Evolutionary conservation across 2,329 filamentous ascomycete species (phyloP), one percentile per base, ranked within the genome.

Genomic region (Cercospora sp.): DNA sequence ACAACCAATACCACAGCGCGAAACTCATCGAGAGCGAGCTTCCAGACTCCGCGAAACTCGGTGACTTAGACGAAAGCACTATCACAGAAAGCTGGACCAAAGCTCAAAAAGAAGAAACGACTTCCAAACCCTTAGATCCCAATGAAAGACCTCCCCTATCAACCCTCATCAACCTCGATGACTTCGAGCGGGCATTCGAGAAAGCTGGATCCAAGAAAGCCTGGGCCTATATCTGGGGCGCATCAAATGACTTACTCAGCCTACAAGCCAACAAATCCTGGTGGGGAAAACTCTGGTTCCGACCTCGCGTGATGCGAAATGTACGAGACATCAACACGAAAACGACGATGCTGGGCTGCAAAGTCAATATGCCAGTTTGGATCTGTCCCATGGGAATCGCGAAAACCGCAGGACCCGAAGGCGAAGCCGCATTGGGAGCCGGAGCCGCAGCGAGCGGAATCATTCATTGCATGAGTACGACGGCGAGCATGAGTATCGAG

Each of bases 1-100:
- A 86, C 80, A 84, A 83, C 45, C 80, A 83, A 69, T 82, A 84
- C 63, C 86, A 88, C 76, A 77, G 82, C 7, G 77, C 80, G 23
- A 78, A 74, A 28, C 75, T 84, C 10, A 81, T 84, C 72, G 75
- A 78, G 45, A 74, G 75, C 18, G 74, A 79, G 26, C 77, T 87
- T 42, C 78, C 81, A 26, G 73, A 80, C 51, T 78, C 76, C n/a
- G 79, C 82, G 65, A 80, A 81, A 64, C 75, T 81, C 60, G 79
- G 81, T 65, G 63, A 73, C 55, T 69, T 80, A 63, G 77, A 79
- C 68, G 65, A 73, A 63, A 73, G 70, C 26, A 75, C 76, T 51
- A 64, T 78, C 45, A 75, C 74, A 12, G 67, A 75, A 40, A 72
- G 74, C 16, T 79, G 77, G 74, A 64, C 73, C 36, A 67, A 76